Evolutionary conservation across 2,329 filamentous ascomycete genomes (phyloP).

Genomic region (Aspergillus tamarii): DNA sequence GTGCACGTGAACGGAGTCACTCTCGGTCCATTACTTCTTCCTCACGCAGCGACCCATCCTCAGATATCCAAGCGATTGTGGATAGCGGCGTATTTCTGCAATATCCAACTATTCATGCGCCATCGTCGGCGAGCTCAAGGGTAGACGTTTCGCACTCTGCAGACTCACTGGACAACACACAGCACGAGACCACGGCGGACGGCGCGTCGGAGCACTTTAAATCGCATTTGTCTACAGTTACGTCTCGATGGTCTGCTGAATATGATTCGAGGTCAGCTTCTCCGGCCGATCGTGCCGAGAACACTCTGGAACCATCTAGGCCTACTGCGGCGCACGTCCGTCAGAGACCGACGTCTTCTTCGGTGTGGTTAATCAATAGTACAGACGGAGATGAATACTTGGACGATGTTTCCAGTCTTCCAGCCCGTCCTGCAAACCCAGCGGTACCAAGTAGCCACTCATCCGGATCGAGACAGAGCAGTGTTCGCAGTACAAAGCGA

Average conservation of each 20-base stretch:
- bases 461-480: conserved; percentile 49
- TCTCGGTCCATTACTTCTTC: conserved; percentile 40
- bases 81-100: conserved; percentile 43
- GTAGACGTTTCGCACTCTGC: conserved; percentile 37
- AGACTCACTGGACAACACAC: conserved; percentile 22
- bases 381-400: conserved; percentile 37
- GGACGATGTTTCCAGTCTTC: conserved; percentile 42
- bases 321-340: conserved; percentile 28
- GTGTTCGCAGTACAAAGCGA: conserved; percentile 38
- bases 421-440: conserved; percentile 34
- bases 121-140: conserved; percentile 46
- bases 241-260: conserved; percentile 47
- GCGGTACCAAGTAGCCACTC: conserved; percentile 42
- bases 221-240: conserved; percentile 49
- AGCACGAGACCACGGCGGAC: conserved; percentile 37
- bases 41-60: conserved; percentile 37
- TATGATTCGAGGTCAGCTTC: conserved; percentile 30
- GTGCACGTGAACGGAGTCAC: conserved; percentile 29
- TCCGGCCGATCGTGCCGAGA: conserved; percentile 24
- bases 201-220: conserved; percentile 42
- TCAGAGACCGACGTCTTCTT: conserved; percentile 30
- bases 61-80: conserved; percentile 42
- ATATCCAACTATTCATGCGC: conserved; percentile 40
- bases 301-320: conserved; percentile 27
- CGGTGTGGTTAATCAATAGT: conserved; percentile 40